These are phyloP conservation scores for Panaeolus cyanescens DNA, from an alignment of 768 basidiomycete genomes.

Conservation along the genomic window DNA sequence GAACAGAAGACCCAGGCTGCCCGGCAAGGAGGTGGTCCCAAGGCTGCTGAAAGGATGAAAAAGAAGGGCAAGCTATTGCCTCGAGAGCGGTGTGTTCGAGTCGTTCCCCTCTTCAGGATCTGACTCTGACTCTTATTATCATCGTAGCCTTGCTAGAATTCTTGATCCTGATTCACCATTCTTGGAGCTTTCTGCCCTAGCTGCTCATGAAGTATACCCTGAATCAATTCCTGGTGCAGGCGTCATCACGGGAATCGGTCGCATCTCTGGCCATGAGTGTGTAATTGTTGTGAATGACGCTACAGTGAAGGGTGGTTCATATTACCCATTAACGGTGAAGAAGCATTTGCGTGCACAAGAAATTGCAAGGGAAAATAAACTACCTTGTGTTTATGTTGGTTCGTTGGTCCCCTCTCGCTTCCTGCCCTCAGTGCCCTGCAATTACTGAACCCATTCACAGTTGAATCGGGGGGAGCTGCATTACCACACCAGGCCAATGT, in stretches of 20 bases:
- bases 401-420: constrained; percentile 22
- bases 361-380: constrained; percentile 85
- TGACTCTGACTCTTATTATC: neutral
- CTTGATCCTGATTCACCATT: constrained; percentile 90
- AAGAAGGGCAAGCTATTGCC: constrained; percentile 82
- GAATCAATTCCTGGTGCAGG: constrained; percentile 86
- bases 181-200: constrained; percentile 83
- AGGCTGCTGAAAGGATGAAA: constrained; percentile 74
- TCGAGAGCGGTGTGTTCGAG: constrained; percentile 64
- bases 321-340: constrained; percentile 92
- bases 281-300: constrained; percentile 94
- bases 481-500: constrained; percentile 93
- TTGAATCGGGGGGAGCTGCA: constrained; percentile 93
- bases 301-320: constrained; percentile 91
- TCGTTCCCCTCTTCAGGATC: neutral
- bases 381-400: constrained; percentile 95
- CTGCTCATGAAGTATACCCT: constrained; percentile 86
- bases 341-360: constrained; percentile 95
- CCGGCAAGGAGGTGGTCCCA: constrained; percentile 73
- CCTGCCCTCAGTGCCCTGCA: neutral
- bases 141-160: constrained; percentile 62
- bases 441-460: constrained; percentile 35
- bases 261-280: constrained; percentile 81
- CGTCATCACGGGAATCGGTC: constrained; percentile 83
- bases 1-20: constrained; percentile 59